phyloP scores from a whole-genome alignment of 2,329 filamentous ascomycete genomes.

The Curvularia spicifera region DNA sequence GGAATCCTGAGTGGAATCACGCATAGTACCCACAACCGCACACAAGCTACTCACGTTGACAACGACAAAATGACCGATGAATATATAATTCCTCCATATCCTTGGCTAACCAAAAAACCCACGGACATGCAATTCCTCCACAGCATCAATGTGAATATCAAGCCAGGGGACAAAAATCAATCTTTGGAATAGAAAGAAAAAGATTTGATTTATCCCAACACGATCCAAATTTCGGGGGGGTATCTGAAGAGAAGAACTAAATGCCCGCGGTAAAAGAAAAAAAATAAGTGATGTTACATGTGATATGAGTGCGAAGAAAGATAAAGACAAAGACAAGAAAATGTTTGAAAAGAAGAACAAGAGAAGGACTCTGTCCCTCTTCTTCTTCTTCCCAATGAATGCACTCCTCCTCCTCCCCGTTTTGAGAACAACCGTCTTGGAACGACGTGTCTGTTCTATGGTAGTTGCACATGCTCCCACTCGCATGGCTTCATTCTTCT shows the following conservation, averaged over 20 bases:
- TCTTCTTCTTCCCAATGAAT: neutral
- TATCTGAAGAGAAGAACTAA: slow-evolving; percentile 26
- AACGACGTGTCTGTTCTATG: neutral
- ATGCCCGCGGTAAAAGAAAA: neutral
- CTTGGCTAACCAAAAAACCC: too few relatives aligned
- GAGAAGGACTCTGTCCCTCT: neutral
- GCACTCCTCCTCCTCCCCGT: neutral
- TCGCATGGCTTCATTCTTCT: neutral
- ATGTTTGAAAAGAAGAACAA: neutral
- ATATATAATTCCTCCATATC: neutral
- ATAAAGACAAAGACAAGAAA: neutral
- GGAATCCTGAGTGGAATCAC: too few relatives aligned
- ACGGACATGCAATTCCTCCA: too few relatives aligned
- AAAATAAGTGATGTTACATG: too few relatives aligned
- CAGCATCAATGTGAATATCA: too few relatives aligned
- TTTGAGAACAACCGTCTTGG: neutral
- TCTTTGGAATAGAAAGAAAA: neutral
- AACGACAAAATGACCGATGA: neutral
- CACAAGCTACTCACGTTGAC: too few relatives aligned
- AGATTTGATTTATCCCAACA: slow-evolving; percentile 2
- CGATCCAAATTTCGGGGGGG: slow-evolving; percentile 32
- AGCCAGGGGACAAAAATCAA: too few relatives aligned
- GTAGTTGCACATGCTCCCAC: neutral
- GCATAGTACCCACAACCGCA: too few relatives aligned
- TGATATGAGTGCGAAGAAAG: neutral